A percentile compares a stretch with the other conserved stretches of the same genome.
These are phyloP conservation scores for Myxozyma nipponensis DNA, from an alignment of 805 yeast genomes.

Conservation along the genomic window DNA sequence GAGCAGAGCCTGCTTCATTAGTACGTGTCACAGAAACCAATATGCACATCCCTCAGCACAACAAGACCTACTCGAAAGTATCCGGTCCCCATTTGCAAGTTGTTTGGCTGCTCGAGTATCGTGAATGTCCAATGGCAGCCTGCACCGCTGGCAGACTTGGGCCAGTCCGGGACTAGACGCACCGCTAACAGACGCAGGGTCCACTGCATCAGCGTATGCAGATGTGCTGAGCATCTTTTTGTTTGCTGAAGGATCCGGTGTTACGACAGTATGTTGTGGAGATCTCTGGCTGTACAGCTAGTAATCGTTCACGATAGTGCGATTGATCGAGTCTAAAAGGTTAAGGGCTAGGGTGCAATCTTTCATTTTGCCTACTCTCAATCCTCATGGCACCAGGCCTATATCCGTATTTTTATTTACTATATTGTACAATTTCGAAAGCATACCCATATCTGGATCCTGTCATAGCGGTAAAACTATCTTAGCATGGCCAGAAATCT, in stretches of 20 bases:
- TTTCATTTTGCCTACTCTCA: too few relatives aligned
- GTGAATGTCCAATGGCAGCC: slow-evolving; percentile 25
- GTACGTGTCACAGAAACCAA: background rate
- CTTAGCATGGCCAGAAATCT: too few relatives aligned
- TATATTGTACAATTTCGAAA: too few relatives aligned
- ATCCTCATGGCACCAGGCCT: too few relatives aligned
- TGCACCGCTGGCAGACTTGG: slow-evolving; percentile 26
- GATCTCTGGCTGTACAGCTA: too few relatives aligned
- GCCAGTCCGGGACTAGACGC: slow-evolving; percentile 1
- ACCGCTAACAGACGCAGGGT: background rate
- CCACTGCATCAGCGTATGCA: slow-evolving; percentile 2
- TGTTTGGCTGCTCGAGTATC: slow-evolving; percentile 17
- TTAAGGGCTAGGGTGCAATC: too few relatives aligned
- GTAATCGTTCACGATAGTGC: too few relatives aligned
- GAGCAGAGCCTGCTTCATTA: background rate
- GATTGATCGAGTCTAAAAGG: too few relatives aligned
- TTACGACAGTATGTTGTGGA: too few relatives aligned
- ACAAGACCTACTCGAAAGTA: slow-evolving; percentile 5
- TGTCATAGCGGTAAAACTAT: too few relatives aligned
- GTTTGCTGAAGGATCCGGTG: background rate
- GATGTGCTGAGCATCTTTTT: slow-evolving; percentile 2
- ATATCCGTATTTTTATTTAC: too few relatives aligned
- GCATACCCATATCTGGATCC: too few relatives aligned
- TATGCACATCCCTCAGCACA: background rate
- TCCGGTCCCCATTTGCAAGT: slow-evolving; percentile 8